Evolutionary conservation across 208 protist genomes (phyloP).

Genomic region (Wallacemonas sp.): DNA sequence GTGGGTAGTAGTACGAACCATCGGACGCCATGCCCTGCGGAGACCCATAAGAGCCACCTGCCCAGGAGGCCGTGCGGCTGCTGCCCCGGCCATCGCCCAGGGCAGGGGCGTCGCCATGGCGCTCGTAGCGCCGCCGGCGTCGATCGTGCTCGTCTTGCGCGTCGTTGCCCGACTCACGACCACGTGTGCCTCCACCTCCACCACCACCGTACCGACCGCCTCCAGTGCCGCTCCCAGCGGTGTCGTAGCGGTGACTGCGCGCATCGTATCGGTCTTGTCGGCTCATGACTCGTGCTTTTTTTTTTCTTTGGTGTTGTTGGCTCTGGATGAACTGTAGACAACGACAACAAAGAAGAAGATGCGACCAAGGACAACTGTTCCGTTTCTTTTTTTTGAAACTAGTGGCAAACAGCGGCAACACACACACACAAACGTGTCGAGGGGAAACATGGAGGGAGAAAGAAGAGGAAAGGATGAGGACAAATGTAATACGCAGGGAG

Average conservation of each 20-base stretch:
- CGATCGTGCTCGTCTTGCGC: constrained; percentile 3
- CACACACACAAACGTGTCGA: no score
- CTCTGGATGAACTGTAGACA: no score
- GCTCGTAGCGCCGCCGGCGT: constrained; percentile 11
- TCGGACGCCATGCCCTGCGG: not conserved
- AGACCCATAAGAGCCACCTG: not conserved
- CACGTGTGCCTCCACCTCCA: not conserved
- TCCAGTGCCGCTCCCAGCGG: not conserved
- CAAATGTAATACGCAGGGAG: not conserved
- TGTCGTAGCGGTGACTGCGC: constrained; percentile 1
- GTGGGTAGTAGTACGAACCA: not conserved
- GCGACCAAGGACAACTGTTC: not conserved
- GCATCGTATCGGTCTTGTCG: not conserved
- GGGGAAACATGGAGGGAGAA: no score
- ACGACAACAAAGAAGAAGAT: not conserved
- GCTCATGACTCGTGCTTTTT: constrained; percentile 21
- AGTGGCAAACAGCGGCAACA: not conserved
- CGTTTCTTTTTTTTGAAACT: not conserved
- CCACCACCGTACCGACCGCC: not conserved
- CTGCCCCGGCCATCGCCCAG: not conserved
- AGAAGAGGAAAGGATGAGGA: not conserved
- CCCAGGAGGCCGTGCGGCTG: not conserved
- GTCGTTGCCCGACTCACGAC: not conserved
- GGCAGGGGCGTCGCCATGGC: not conserved
- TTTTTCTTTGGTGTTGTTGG: constrained; percentile 14